Percentiles rank a stretch among this genome's conserved stretches.
Evolutionary conservation across 371 early-diverging fungal species (phyloP).

Genomic region (Amoeboaphelidium occidentale): DNA sequence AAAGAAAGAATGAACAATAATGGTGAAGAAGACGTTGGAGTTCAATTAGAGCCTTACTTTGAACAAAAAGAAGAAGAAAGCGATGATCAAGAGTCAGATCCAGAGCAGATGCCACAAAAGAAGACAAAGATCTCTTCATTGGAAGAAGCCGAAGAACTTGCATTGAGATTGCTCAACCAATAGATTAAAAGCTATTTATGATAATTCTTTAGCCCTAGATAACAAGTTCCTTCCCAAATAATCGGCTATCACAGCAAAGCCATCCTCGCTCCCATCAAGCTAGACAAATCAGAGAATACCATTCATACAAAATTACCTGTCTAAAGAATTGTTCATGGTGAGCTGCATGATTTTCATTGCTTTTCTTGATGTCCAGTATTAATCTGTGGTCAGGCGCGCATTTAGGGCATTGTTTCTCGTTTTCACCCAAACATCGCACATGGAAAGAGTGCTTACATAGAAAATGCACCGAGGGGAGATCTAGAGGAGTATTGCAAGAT

Average conservation of each 20-base stretch:
- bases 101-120: not conserved
- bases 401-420: conserved; percentile 55
- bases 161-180: not conserved
- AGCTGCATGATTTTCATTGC: conserved; percentile 43
- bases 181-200: too few species aligned
- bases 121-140: not conserved
- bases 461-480: conserved; percentile 73
- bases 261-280: conserved; percentile 49
- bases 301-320: conserved; percentile 19
- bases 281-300: conserved; percentile 5
- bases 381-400: conserved; percentile 59
- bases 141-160: too few species aligned
- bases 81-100: conserved; percentile 13
- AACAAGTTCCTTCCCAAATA: too few species aligned
- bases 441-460: conserved; percentile 81
- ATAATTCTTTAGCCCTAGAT: too few species aligned
- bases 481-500: conserved; percentile 48
- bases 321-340: conserved; percentile 51
- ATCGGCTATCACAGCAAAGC: conserved; percentile 58
- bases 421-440: conserved; percentile 44
- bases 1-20: not conserved
- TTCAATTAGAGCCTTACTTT: not conserved
- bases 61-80: conserved; percentile 32
- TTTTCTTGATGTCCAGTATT: conserved; percentile 45
- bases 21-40: not conserved